Base-by-base conservation (phyloP, 2,329 filamentous ascomycete genomes). In the Fusarium drepaniforme region DNA sequence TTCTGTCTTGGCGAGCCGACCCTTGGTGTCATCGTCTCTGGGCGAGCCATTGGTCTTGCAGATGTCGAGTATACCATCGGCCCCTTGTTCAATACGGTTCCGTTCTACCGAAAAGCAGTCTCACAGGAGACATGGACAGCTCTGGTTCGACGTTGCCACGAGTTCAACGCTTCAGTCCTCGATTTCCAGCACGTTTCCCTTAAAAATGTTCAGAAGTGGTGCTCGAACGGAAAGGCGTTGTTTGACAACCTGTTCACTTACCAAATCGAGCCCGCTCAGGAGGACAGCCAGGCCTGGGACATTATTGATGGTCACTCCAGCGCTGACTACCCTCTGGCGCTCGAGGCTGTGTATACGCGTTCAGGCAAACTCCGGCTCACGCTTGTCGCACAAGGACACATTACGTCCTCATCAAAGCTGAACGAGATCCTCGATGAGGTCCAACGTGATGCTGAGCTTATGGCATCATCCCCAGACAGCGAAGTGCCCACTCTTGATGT, bases 1-100 rank as follows among this genome's bases (percentile, higher is more conserved):
- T 81, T 88, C 71, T 84, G 88, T 33, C 80, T 83, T 4, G 79
- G 83, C 18, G 82, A 86, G 8, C 83, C 89, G 2, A 89, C 90
- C 0, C 85, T 96, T 16, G 96, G 96, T 1, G 85, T 97, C 23
- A 88, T 98, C 15, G 88, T 94, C 0, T 97, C 95, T 8, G 96
- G 96, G 1, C 89, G 96, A 69, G 90, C 91, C 0, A 89, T 97
- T 6, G 90, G 93, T 51, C 83, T 95, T 15, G 88, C 92, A 9
- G 86, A 86, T 3, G 88, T 92, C 3, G 93, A 95, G 57, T 80
- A 86, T 25, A 90, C 94, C 1, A 89, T 97, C 49, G 96, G 96
- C 0, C 96, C 96, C 0, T 84, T 98, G 23, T 97, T 98, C 87
- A 98, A 98, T 80, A 98, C 95, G 0, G 85, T 98, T 2, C 95